A percentile compares a stretch with the other conserved stretches of the same genome.
Conservation (phyloP, 1,139 yeast species). For the Lodderomyces theae region DNA sequence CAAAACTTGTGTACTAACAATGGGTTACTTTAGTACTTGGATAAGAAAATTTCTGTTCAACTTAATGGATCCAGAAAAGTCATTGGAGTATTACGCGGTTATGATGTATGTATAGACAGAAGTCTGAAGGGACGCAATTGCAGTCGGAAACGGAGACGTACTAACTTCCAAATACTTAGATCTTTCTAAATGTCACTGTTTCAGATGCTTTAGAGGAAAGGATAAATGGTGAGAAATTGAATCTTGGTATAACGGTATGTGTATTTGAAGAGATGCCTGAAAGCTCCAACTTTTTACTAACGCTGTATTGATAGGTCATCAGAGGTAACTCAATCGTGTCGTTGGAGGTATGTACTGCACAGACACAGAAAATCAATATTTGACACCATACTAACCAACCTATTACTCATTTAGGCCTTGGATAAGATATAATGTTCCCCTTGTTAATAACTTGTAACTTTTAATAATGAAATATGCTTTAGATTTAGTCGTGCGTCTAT, state of each 20-base stretch:
- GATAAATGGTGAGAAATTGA: conserved; percentile 46
- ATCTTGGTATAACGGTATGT: conserved; percentile 55
- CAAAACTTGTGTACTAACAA: conserved; percentile 23
- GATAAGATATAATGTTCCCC: conserved; percentile 23
- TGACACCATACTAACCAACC: conserved; percentile 20
- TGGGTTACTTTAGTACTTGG: conserved; percentile 55
- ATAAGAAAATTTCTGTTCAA: conserved; percentile 66
- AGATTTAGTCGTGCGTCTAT: not conserved
- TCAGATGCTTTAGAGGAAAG: conserved; percentile 71
- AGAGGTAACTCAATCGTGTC: conserved; percentile 64
- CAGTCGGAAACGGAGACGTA: no score
- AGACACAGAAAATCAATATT: no score
- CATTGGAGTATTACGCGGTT: conserved; percentile 73
- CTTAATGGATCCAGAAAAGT: conserved; percentile 74
- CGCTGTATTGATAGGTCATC: conserved; percentile 33
- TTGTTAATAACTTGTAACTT: no score
- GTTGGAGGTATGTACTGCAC: conserved; percentile 54
- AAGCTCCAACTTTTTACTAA: conserved; percentile 22
- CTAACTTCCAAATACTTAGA: conserved; percentile 22
- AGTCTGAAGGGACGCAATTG: no score
- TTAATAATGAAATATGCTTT: not conserved
- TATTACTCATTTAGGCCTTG: conserved; percentile 27
- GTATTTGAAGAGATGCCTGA: no score
- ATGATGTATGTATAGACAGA: conserved; percentile 51
- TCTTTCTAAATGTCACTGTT: conserved; percentile 68